Evolutionary conservation across 768 basidiomycete species (phyloP), one percentile per base, ranked within the genome.

Genomic region (Aureoboletus auriporus): DNA sequence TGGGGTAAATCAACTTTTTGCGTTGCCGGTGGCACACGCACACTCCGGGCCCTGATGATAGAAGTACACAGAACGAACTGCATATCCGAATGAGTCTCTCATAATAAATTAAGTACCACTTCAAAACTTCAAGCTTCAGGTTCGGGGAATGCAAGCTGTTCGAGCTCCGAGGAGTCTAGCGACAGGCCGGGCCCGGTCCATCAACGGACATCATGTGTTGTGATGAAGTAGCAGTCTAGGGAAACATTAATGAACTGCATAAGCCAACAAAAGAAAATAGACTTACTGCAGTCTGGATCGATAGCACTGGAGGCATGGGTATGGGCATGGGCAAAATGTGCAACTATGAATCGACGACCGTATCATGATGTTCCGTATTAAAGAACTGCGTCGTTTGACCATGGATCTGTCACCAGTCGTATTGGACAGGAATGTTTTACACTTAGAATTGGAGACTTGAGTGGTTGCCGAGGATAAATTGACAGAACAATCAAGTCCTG

Each of bases 401-500:
- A 82, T 1, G 81, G 65, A 51, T 86, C 81, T 2, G 83, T 83
- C 33, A 79, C 81, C 28, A 86, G 59, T 43, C 75, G 71, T 42
- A 85, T 77, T 1, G 80, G 76, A 50, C 79, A 69, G 11, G 68
- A 69, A 41, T 80, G 57, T 58, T 75, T 75, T 14, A 60, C 50
- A 20, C 60, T 74, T 48, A 46, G 56, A 47, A 59, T 65, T 26
- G 59, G 75, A 47, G 55, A 75, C 56, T 35, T 71, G 64, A 55
- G 61, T 13, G 68, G 68, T 56, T 59, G 60, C 52, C 52, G 68
- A 57, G 80, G 76, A n/a, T 68, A 55, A 39, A 85, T 54, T 4
- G 70, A 66, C 23, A 84, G 60, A 13, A 74, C 69, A 28, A 86
- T 71, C 50, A 75, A 84, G 55, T 86, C 83, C 84, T 85, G 52